A percentile compares a stretch with the other conserved stretches of the same genome.
phyloP scores from a whole-genome alignment of 2,329 filamentous ascomycete species.

The Colletotrichum somersetense region DNA sequence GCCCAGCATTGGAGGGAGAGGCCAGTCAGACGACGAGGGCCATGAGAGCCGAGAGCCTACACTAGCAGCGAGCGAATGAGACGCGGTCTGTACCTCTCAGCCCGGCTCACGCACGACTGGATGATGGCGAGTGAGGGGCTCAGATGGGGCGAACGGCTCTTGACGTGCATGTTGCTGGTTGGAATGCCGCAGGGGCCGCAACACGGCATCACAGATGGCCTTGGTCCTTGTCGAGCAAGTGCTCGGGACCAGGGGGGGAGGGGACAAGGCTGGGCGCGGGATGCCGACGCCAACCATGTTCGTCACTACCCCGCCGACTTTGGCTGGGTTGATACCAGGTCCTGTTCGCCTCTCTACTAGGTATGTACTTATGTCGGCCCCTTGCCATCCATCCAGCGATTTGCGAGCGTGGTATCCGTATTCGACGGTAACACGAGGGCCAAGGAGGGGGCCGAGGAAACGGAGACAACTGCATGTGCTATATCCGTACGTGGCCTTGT shows the following conservation, averaged over 20 bases:
- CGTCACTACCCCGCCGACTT: slow-evolving; percentile 23
- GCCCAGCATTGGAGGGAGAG: slow-evolving; percentile 38
- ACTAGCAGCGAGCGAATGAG: slow-evolving; percentile 31
- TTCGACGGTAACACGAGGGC: slow-evolving; percentile 6
- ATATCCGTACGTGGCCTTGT: background rate
- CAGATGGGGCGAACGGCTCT: slow-evolving; percentile 34
- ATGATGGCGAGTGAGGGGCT: slow-evolving; percentile 28
- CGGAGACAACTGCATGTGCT: background rate
- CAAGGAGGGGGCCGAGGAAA: slow-evolving; percentile 13
- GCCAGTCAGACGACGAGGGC: slow-evolving; percentile 16
- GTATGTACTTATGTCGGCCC: background rate
- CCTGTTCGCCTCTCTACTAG: background rate
- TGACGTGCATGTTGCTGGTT: slow-evolving; percentile 41
- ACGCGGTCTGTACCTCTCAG: slow-evolving; percentile 31
- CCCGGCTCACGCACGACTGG: slow-evolving; percentile 25
- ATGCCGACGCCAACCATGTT: slow-evolving; percentile 26
- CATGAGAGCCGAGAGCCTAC: background rate
- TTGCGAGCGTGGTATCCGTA: background rate
- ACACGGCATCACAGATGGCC: slow-evolving; percentile 17
- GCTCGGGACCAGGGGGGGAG: slow-evolving; percentile 14
- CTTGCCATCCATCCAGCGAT: slow-evolving; percentile 19
- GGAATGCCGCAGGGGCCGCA: slow-evolving; percentile 13
- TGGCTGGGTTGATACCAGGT: slow-evolving; percentile 10
- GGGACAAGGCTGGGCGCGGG: slow-evolving; percentile 26
- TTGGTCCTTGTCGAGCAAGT: slow-evolving; percentile 27